phyloP scores from a whole-genome alignment of 2,329 filamentous ascomycete genomes.

The Hymenoscyphus salicellus region DNA sequence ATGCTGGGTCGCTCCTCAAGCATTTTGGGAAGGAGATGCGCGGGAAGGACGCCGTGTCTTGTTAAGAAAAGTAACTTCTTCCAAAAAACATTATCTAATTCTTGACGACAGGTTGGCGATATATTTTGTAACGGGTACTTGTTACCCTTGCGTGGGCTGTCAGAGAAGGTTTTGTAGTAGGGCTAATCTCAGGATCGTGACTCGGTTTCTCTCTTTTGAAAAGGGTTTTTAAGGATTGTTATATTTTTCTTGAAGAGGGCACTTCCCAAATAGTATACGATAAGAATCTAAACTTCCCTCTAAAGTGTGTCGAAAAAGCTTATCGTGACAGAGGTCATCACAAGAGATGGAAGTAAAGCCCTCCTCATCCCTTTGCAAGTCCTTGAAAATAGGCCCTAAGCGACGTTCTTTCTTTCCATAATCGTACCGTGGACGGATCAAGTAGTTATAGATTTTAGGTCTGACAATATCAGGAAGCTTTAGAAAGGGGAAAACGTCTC shows the following conservation, averaged over 20 bases:
- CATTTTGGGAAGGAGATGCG: not conserved
- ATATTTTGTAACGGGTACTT: not conserved
- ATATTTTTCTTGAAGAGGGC: too few relatives aligned
- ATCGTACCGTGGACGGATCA: not conserved
- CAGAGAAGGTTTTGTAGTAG: too few relatives aligned
- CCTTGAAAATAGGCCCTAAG: too few relatives aligned
- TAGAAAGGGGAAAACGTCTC: not conserved
- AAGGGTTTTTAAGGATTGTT: not conserved
- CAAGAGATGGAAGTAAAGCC: not conserved
- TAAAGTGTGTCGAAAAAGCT: too few relatives aligned
- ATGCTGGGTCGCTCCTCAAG: not conserved
- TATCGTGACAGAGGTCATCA: accelerated
- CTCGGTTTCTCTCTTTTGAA: too few relatives aligned
- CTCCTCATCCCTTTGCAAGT: too few relatives aligned
- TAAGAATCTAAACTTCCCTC: too few relatives aligned
- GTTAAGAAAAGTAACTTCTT: not conserved
- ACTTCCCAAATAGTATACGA: too few relatives aligned
- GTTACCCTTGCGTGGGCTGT: too few relatives aligned
- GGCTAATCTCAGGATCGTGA: too few relatives aligned
- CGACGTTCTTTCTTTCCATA: too few relatives aligned
- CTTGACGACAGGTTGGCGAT: not conserved
- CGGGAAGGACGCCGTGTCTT: not conserved
- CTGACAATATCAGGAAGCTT: not conserved
- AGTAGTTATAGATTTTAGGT: not conserved
- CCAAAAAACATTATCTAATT: not conserved